phyloP scores from a whole-genome alignment of 495 filamentous ascomycete genomes.

The Glonium stellatum region DNA sequence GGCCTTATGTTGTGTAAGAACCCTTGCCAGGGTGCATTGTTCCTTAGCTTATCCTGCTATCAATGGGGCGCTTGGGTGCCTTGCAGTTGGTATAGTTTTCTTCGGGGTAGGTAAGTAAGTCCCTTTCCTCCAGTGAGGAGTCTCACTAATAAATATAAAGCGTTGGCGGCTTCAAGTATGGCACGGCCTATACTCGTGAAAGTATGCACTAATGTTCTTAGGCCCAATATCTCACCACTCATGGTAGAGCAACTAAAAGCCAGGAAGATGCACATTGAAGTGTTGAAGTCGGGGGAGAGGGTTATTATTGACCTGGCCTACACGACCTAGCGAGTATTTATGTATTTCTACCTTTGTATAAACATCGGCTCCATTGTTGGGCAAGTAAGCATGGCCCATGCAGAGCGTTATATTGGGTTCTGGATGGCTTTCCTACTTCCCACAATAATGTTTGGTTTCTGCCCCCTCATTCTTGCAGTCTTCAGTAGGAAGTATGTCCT shows the following conservation, averaged over 20 bases:
- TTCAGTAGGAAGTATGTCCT: conserved; percentile 55
- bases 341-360: conserved; percentile 64
- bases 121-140: too few relatives aligned
- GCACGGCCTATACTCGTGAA: not conserved
- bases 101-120: too few relatives aligned
- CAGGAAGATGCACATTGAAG: conserved; percentile 29
- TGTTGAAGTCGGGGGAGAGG: conserved; percentile 34
- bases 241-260: conserved; percentile 51
- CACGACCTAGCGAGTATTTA: conserved; percentile 55
- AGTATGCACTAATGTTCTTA: not conserved
- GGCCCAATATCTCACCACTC: conserved; percentile 53
- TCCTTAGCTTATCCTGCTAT: conserved; percentile 47
- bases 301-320: conserved; percentile 63
- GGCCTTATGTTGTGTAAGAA: conserved; percentile 48
- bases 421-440: conserved; percentile 53
- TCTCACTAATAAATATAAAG: conserved; percentile 58
- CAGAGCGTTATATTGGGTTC: conserved; percentile 72
- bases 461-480: conserved; percentile 55
- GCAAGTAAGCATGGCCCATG: conserved; percentile 54
- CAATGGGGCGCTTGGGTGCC: conserved; percentile 63
- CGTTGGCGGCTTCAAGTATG: conserved; percentile 55
- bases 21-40: not conserved
- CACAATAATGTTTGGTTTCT: conserved; percentile 45
- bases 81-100: conserved; percentile 60
- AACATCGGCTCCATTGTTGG: conserved; percentile 57